Percentiles rank a stretch among this genome's conserved stretches.
These are phyloP conservation scores for Letharia lupina DNA, from an alignment of 495 filamentous ascomycete genomes.

Conservation along the genomic window DNA sequence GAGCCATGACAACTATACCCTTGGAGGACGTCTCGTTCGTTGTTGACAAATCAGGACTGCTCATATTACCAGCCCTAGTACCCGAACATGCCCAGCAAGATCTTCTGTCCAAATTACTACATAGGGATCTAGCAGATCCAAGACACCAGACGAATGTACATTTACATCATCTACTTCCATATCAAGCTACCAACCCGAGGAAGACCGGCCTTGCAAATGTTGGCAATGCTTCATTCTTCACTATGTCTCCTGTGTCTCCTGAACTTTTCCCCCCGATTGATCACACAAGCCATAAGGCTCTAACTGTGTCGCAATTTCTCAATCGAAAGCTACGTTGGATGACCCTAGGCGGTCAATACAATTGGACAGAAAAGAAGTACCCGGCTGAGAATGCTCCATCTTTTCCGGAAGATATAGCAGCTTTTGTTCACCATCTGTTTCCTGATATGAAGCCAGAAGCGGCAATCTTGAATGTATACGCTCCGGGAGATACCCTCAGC, in stretches of 20 bases:
- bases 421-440: slow-evolving; percentile 56
- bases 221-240: slow-evolving; percentile 41
- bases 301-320: slow-evolving; percentile 57
- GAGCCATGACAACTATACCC: neutral
- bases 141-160: slow-evolving; percentile 79
- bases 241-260: slow-evolving; percentile 30
- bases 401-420: slow-evolving; percentile 66
- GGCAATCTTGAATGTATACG: slow-evolving; percentile 87
- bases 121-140: slow-evolving; percentile 69
- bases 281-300: slow-evolving; percentile 55
- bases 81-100: slow-evolving; percentile 56
- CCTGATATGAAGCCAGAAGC: slow-evolving; percentile 68
- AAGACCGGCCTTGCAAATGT: slow-evolving; percentile 9
- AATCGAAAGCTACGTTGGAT: slow-evolving; percentile 82
- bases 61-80: slow-evolving; percentile 64
- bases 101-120: slow-evolving; percentile 61
- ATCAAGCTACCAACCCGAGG: slow-evolving; percentile 35
- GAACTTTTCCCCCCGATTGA: slow-evolving; percentile 51
- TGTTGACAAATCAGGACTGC: slow-evolving; percentile 47
- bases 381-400: slow-evolving; percentile 53
- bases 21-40: neutral
- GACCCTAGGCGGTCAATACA: slow-evolving; percentile 87
- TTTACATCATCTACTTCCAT: slow-evolving; percentile 69
- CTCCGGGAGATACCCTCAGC: slow-evolving; percentile 76
- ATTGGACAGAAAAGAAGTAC: slow-evolving; percentile 83